Base-by-base conservation (phyloP, 495 filamentous ascomycete genomes). In the Penicillium lividum region DNA sequence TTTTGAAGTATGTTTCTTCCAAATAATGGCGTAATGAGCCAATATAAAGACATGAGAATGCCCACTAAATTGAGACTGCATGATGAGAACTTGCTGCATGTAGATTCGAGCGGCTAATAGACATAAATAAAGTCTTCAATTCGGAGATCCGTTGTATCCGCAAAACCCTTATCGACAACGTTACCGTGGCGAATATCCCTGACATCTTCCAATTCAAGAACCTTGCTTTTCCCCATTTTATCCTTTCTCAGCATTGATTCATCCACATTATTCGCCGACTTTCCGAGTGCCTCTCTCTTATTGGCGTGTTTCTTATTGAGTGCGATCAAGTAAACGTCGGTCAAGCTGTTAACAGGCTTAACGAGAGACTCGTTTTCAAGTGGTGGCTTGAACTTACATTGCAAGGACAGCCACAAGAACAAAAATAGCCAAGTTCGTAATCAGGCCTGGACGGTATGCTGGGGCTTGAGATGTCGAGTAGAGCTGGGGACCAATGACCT, bases 231-330 rank as follows among this genome's bases (percentile, higher is more conserved):
- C 43, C 62, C 47, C 13, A 58, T 29, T 25, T 63, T 51, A 9
- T 62, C 45, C 27, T 58, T 62, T 4, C 49, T 25, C 0, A 64
- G 16, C 66, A 68, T 66, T 10, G 59, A 70, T 55, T 66, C 51
- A 28, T 70, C 69, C 28, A 64, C 33, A 0, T 63, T 31, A 42
- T 48, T 56, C 0, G 61, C 64, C 10, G 49, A 59, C 44, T 68
- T 74, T 3, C 70, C 70, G n/a, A 70, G 61, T 22, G 68, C 73
- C 38, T 73, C 69, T 13, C 80, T 68, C 18, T 69, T 69, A 51
- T 72, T 75, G 15, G 73, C 72, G 42, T 83, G 80, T 36, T 67
- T 59, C n/a, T 63, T 68, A 57, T 83, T 83, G 25, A 82, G 65
- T 16, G 69, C 72, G 56, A 76, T 72, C 18, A 83, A 75, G 43